Evolutionary conservation across 352 stramenopile genomes (phyloP), one percentile per base, ranked within the genome.

Genomic region (Phytophthora pluvialis): DNA sequence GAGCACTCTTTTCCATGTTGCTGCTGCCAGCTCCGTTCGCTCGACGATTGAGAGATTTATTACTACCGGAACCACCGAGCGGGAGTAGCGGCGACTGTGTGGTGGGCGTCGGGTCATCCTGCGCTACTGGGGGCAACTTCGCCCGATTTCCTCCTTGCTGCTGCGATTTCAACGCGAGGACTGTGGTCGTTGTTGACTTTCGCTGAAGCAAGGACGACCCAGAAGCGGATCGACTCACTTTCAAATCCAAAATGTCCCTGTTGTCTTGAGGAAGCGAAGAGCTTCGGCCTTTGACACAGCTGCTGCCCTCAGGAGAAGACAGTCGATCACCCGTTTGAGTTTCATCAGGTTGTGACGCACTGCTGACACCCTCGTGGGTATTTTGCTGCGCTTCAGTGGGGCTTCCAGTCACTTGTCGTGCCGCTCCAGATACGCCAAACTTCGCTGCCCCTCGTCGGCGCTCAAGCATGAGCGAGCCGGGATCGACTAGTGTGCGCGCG

Each of bases 381-480:
- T 25, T 50, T 42, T 52, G 21, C 26, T 50, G 48, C 15, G 32
- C 31, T 40, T 46, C 36, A 3, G 16, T 63, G 7, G 13, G 25
- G 33, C 42, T 57, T 48, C 28, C 42, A 47, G 44, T 59, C 10
- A 16, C 28, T 53, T 39, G 44, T 5, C 38, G 33, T 18, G 32
- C 15, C 10, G n/a, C 10, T 39, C 33, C 33, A 18, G 53, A 57
- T 7, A 21, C n/a, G 18, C 16, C 12, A 10, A 36, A 13, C 8
- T 65, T 66, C 0, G 47, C 15, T 31, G 50, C 21, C 16, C 36
- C 50, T 60, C 58, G 55, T 39, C 75, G 63, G 5, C 61, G 45
- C 38, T 75, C 73, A 40, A 86, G 63, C 54, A 80, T 60, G 39
- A 86, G 40, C 45, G 55, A 61, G 0, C 77, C 74, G 54, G 70